Evolutionary conservation across 1,284 basidiomycete genomes (phyloP), one percentile per base, ranked within the genome.

Genomic region (Fistulinella cinereoalba): DNA sequence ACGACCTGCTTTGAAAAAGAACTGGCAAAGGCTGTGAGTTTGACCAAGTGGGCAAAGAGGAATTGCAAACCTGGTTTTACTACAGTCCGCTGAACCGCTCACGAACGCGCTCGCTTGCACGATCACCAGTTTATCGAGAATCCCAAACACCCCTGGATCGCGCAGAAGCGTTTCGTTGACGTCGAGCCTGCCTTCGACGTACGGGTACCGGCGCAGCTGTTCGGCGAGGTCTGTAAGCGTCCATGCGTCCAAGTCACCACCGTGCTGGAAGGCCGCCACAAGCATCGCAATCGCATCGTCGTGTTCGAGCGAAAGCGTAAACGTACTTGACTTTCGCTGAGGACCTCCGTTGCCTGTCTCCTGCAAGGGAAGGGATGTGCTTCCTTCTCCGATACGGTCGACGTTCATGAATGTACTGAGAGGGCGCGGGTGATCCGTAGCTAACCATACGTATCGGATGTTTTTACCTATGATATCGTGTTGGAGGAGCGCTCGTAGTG

Each of bases 51-150:
- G 28, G n/a, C 28, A 8, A 32, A 18, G 27, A 10, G 16, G 40
- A 21, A 1, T 18, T 7, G 50, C 68, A 29, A 40, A 72, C 73
- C 71, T 73, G 6, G 55, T 58, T 49, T 65, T 64, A 6, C 69
- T 65, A 41, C 74, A 75, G 10, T 65, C 60, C 15, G 55, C 64
- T 21, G 67, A 67, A 7, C 72, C 74, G 27, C 70, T 72, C 12
- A 80, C 64, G 41, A 79, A 79, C 33, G 73, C 46, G 15, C 60
- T 58, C n/a, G 75, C 71, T 21, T 69, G 61, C 46, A 68, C 70
- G 13, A 71, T 65, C 9, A 76, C 69, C 44, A 77, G 57, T 56
- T 75, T 79, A 44, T 79, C 75, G 33, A 80, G 46, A 24, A 79
- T 79, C 2, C 70, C 74, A 40, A 68, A 52, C 16, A 74, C 65